phyloP scores from a whole-genome alignment of 2,329 filamentous ascomycete species.

The Ophiostoma sp. region DNA sequence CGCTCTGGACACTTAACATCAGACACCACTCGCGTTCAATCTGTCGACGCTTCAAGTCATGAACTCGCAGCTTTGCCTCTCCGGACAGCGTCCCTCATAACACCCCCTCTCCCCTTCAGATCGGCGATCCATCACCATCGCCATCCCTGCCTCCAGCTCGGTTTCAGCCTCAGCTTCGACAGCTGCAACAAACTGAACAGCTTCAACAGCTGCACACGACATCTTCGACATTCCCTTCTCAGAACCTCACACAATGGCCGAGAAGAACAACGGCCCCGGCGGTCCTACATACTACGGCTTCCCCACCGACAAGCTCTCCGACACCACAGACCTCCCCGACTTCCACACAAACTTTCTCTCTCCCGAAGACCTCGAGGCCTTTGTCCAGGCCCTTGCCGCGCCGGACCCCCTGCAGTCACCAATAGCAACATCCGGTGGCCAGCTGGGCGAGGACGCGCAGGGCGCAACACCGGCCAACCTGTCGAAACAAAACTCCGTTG shows the following conservation, averaged over 20 bases:
- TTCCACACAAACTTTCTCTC: slow-evolving; percentile 70
- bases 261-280: slow-evolving; percentile 15
- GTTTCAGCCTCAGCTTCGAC: background rate
- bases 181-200: background rate
- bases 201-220: background rate
- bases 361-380: slow-evolving; percentile 67
- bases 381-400: slow-evolving; percentile 74
- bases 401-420: slow-evolving; percentile 67
- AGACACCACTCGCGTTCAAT: background rate
- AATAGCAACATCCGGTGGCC: slow-evolving; percentile 40
- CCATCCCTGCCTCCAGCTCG: background rate
- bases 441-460: slow-evolving; percentile 29
- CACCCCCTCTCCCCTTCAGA: background rate
- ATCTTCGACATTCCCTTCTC: background rate
- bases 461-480: slow-evolving; percentile 37
- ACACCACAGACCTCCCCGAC: slow-evolving; percentile 69
- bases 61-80: background rate
- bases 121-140: background rate
- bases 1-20: background rate
- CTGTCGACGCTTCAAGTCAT: background rate
- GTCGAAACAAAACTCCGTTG: slow-evolving; percentile 40
- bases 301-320: slow-evolving; percentile 56
- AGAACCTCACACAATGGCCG: slow-evolving; percentile 14
- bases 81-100: slow-evolving; percentile 12
- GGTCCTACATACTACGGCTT: slow-evolving; percentile 47